Evolutionary conservation across 257 asterid species (phyloP).

Genomic region (Solanum gandarillasii): DNA sequence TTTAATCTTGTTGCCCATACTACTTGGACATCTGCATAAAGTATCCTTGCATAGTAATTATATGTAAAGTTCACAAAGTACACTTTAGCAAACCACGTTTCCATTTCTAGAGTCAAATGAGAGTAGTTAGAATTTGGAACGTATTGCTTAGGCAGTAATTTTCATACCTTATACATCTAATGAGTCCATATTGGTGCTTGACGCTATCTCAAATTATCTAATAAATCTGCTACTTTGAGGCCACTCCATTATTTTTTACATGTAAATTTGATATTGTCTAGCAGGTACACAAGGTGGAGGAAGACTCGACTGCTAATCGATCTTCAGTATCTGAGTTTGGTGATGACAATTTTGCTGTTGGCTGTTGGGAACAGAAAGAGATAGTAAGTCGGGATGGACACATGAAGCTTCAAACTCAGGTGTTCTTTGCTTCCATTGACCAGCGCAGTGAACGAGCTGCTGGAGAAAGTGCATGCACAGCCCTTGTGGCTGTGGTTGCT

Average conservation of each 20-base stretch:
- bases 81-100: background rate
- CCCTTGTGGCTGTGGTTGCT: slow-evolving; percentile 86
- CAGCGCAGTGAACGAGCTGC: slow-evolving; percentile 95
- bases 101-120: background rate
- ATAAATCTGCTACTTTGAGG: background rate
- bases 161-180: background rate
- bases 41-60: background rate
- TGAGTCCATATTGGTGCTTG: background rate
- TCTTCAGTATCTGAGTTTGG: slow-evolving; percentile 83
- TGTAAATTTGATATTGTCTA: background rate
- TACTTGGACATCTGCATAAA: background rate
- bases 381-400: slow-evolving; percentile 75
- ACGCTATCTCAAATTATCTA: background rate
- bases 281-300: slow-evolving; percentile 73
- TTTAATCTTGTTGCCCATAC: background rate
- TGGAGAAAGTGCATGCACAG: slow-evolving; percentile 95
- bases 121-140: background rate
- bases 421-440: slow-evolving; percentile 90
- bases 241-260: background rate
- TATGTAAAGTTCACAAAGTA: background rate
- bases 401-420: slow-evolving; percentile 61
- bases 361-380: slow-evolving; percentile 82
- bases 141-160: background rate
- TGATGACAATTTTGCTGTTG: slow-evolving; percentile 79
- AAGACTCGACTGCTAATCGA: slow-evolving; percentile 40